A percentile compares a stretch with the other conserved stretches of the same genome.
phyloP scores from a whole-genome alignment of 1,284 basidiomycete species.

The Taiwanofungus camphoratus region DNA sequence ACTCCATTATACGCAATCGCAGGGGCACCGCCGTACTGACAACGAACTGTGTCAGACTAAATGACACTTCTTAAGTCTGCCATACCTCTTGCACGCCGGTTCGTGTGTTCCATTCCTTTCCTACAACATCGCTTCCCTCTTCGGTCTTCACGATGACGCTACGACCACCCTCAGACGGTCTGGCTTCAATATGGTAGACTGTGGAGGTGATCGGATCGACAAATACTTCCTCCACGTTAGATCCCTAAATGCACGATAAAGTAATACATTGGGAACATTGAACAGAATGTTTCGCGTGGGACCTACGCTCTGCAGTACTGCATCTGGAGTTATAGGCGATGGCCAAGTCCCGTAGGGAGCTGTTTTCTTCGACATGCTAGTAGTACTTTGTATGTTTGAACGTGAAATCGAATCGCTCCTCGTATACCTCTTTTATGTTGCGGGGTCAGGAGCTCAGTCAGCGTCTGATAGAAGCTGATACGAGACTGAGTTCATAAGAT shows the following conservation, averaged over 20 bases:
- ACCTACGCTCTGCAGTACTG: constrained; percentile 45
- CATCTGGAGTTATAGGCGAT: constrained; percentile 30
- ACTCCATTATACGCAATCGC: constrained; percentile 43
- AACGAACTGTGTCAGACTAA: not conserved
- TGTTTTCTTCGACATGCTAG: constrained; percentile 17
- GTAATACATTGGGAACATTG: constrained; percentile 1
- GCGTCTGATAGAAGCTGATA: no score
- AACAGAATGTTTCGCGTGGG: constrained; percentile 5
- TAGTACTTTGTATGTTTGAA: not conserved
- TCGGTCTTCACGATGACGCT: constrained; percentile 48
- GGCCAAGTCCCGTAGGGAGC: constrained; percentile 35
- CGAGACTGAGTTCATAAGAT: no score
- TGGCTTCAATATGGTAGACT: constrained; percentile 56
- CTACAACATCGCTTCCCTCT: constrained; percentile 43
- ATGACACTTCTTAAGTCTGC: not conserved
- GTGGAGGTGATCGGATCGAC: constrained; percentile 47
- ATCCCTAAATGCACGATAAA: constrained; percentile 30
- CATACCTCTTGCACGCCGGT: constrained; percentile 53
- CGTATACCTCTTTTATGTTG: not conserved
- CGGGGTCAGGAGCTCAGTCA: no score
- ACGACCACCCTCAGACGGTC: constrained; percentile 58
- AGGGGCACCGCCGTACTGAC: constrained; percentile 39
- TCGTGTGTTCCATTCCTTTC: constrained; percentile 48
- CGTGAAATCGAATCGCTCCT: not conserved
- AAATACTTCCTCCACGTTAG: constrained; percentile 41